phyloP scores from a whole-genome alignment of 352 stramenopile species.

The Phytophthora pinifolia region DNA sequence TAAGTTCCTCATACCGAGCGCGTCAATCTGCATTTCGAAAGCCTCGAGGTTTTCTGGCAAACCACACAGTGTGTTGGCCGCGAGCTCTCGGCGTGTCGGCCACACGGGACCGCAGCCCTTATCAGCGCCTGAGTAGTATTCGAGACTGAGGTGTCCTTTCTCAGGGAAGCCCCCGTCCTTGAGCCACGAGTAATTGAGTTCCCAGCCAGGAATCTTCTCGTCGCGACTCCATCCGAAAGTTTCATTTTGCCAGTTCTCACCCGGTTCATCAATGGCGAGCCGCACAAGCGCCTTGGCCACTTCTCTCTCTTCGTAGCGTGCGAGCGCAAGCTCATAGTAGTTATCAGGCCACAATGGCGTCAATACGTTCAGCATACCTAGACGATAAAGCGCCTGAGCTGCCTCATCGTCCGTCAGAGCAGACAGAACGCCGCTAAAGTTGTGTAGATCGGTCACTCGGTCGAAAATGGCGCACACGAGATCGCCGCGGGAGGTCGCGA shows the following conservation, averaged over 20 bases:
- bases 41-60: slow-evolving; percentile 48
- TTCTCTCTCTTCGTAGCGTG: slow-evolving; percentile 74
- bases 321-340: slow-evolving; percentile 75
- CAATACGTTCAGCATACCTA: slow-evolving; percentile 78
- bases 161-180: slow-evolving; percentile 79
- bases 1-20: slow-evolving; percentile 43
- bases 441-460: slow-evolving; percentile 64
- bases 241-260: slow-evolving; percentile 80
- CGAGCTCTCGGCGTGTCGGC: slow-evolving; percentile 60
- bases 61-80: slow-evolving; percentile 48
- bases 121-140: slow-evolving; percentile 80
- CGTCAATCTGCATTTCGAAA: slow-evolving; percentile 59
- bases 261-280: slow-evolving; percentile 77
- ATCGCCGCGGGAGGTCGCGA: slow-evolving; percentile 54
- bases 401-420: slow-evolving; percentile 58
- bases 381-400: slow-evolving; percentile 56
- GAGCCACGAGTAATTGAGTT: slow-evolving; percentile 81
- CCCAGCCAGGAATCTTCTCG: slow-evolving; percentile 79
- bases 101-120: slow-evolving; percentile 72
- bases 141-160: slow-evolving; percentile 70
- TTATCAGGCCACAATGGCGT: slow-evolving; percentile 67
- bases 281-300: slow-evolving; percentile 70
- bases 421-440: slow-evolving; percentile 64
- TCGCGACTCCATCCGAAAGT: slow-evolving; percentile 77
- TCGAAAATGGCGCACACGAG: slow-evolving; percentile 73